phyloP scores from a whole-genome alignment of 768 basidiomycete species.

The Boletellus sp. region DNA sequence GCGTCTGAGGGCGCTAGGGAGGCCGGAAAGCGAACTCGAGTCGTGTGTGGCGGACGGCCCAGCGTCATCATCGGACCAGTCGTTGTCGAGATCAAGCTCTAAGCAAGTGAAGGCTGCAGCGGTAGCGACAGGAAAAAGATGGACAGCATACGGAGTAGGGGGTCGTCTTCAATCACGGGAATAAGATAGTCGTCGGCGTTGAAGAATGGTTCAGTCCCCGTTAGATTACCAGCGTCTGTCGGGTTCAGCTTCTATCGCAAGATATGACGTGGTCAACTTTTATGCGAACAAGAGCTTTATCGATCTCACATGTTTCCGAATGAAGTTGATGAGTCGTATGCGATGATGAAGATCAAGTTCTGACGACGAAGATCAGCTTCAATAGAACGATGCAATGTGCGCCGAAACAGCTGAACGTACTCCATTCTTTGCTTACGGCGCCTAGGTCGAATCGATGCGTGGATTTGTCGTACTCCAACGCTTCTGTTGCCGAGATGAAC shows the following conservation, averaged over 20 bases:
- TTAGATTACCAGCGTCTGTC: slow-evolving; percentile 42
- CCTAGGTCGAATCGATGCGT: slow-evolving; percentile 63
- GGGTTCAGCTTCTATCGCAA: slow-evolving; percentile 51
- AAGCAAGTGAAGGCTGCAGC: not conserved
- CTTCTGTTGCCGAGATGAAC: slow-evolving; percentile 57
- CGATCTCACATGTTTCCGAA: slow-evolving; percentile 62
- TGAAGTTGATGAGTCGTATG: slow-evolving; percentile 83
- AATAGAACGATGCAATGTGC: not conserved
- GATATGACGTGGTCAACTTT: slow-evolving; percentile 1
- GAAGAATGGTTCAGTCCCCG: slow-evolving; percentile 61
- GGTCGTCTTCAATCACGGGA: slow-evolving; percentile 83
- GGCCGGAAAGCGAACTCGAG: slow-evolving; percentile 25
- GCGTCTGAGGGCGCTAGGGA: slow-evolving; percentile 36
- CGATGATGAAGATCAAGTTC: slow-evolving; percentile 77
- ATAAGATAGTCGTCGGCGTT: slow-evolving; percentile 74
- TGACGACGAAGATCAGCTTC: slow-evolving; percentile 24
- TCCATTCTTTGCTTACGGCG: slow-evolving; percentile 44
- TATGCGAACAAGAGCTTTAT: not conserved
- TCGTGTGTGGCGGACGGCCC: not conserved
- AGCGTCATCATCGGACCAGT: slow-evolving; percentile 61
- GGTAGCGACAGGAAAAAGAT: not conserved
- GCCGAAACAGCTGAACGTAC: slow-evolving; percentile 38
- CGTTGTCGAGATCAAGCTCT: slow-evolving; percentile 66
- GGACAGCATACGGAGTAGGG: slow-evolving; percentile 70
- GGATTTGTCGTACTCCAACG: slow-evolving; percentile 57